Percentiles rank a stretch among this genome's conserved stretches.
phyloP scores from a whole-genome alignment of 805 yeast genomes.

The Yarrowia sp. region DNA sequence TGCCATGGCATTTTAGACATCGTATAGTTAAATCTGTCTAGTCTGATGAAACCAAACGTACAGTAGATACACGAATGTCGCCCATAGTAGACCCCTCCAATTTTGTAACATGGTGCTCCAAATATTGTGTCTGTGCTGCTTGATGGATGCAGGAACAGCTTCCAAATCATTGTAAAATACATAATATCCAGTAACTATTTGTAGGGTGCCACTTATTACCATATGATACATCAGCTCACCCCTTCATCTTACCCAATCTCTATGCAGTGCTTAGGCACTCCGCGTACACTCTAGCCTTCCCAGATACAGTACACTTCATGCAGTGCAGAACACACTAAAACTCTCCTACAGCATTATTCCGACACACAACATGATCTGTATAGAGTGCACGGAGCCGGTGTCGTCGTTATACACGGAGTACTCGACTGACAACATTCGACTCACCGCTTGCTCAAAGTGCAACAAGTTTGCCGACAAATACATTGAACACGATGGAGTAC shows the following conservation, averaged over 20 bases:
- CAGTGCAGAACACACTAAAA: not conserved
- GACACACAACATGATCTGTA: conserved; percentile 69
- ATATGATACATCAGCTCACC: no score
- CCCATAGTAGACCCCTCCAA: no score
- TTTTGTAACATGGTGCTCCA: no score
- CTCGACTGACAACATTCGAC: conserved; percentile 71
- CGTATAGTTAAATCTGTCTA: not conserved
- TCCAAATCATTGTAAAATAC: no score
- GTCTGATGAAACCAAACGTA: not conserved
- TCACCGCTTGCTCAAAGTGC: conserved; percentile 74
- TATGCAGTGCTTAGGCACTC: no score
- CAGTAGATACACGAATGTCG: not conserved
- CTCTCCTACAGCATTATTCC: not conserved
- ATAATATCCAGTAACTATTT: no score
- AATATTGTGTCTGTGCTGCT: no score
- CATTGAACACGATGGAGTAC: conserved; percentile 82
- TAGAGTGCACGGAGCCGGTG: conserved; percentile 74
- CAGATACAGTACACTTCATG: not conserved
- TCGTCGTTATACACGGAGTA: conserved; percentile 65
- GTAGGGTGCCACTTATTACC: no score
- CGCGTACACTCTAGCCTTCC: not conserved
- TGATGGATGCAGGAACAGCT: no score
- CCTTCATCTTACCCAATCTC: no score
- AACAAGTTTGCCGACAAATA: conserved; percentile 79
- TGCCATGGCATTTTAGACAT: not conserved